Evolutionary conservation across 2,329 filamentous ascomycete genomes (phyloP).

Genomic region (Ascochyta clinopodiicola): DNA sequence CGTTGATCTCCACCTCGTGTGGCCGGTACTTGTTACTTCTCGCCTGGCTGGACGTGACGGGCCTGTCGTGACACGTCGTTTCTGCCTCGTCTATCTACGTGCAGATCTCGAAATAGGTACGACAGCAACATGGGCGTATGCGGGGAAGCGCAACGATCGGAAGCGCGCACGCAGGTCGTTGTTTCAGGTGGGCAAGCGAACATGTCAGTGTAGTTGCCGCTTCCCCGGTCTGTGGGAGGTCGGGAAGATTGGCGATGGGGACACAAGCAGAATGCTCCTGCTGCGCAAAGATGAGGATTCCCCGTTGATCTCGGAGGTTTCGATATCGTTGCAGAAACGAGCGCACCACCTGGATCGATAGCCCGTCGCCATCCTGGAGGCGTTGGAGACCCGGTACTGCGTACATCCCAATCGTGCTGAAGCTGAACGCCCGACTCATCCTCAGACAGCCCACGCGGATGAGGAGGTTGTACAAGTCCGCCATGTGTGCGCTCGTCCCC

Average conservation of each 20-base stretch:
- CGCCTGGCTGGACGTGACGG: conserved; percentile 13
- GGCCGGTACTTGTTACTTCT: conserved; percentile 2
- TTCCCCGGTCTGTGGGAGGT: conserved; percentile 20
- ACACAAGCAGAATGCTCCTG: conserved; percentile 3
- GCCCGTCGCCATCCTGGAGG: not conserved
- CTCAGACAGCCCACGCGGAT: conserved; percentile 1
- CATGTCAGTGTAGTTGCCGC: conserved; percentile 15
- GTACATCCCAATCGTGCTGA: not conserved
- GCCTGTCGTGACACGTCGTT: conserved; percentile 25
- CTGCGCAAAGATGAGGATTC: not conserved
- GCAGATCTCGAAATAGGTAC: conserved; percentile 38
- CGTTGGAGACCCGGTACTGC: conserved; percentile 1
- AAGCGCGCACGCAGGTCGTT: conserved; percentile 20
- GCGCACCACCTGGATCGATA: conserved; percentile 1
- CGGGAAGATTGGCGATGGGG: conserved; percentile 2
- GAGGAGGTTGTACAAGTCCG: conserved; percentile 17
- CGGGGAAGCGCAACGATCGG: conserved; percentile 28
- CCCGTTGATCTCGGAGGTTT: conserved; percentile 7
- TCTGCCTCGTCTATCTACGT: conserved; percentile 25
- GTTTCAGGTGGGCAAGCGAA: conserved; percentile 22
- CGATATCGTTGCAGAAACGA: conserved; percentile 1
- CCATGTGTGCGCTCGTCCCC: conserved; percentile 21
- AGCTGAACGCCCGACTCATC: conserved; percentile 5
- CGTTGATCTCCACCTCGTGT: conserved; percentile 8
- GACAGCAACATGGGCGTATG: conserved; percentile 33